phyloP scores from a whole-genome alignment of 2,329 filamentous ascomycete species.

The Aspergillus sp. region DNA sequence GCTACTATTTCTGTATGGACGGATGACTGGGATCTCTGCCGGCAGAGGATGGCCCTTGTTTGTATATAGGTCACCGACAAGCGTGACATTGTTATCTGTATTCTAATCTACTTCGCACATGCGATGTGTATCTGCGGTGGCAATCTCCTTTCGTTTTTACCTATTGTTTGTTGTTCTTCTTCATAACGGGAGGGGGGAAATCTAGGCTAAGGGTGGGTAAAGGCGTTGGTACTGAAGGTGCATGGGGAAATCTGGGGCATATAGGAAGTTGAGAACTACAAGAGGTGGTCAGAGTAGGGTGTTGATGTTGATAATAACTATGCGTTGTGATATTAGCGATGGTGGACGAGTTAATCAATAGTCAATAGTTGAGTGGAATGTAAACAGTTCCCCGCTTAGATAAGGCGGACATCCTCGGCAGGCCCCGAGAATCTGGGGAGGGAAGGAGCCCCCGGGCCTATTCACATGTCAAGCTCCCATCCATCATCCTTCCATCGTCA shows the following conservation, averaged over 20 bases:
- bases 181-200: background rate
- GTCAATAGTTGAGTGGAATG: no score
- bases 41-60: background rate
- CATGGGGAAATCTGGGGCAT: background rate
- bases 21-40: background rate
- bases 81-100: background rate
- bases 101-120: background rate
- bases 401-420: slow-evolving; percentile 16
- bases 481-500: background rate
- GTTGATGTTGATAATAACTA: background rate
- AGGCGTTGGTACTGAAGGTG: background rate
- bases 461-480: slow-evolving; percentile 23
- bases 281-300: no score
- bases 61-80: background rate
- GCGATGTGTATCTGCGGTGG: background rate
- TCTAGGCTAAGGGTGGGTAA: background rate
- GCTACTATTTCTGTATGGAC: background rate
- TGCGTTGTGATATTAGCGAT: background rate
- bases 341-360: background rate
- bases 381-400: slow-evolving; percentile 9
- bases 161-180: background rate
- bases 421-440: slow-evolving; percentile 17
- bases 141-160: background rate
- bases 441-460: background rate
- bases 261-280: no score